Percentiles rank a stretch among this genome's conserved stretches.
Evolutionary conservation across 306 rosid species (phyloP).

Genomic region (Vigna mungo): DNA sequence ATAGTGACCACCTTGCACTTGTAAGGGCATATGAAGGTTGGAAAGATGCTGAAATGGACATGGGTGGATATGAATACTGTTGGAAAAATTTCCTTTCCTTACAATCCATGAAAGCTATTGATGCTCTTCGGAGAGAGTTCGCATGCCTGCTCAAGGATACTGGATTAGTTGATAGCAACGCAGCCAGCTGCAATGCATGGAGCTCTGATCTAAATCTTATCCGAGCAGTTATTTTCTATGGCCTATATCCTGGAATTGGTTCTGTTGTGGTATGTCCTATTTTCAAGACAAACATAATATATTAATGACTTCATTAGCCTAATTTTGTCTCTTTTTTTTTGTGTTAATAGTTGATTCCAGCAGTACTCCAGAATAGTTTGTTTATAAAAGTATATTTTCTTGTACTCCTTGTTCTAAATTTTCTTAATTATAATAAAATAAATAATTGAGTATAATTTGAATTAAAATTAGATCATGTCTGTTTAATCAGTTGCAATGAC

Average conservation of each 20-base stretch:
- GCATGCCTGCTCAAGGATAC: conserved; percentile 74
- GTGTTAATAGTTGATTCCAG: conserved; percentile 6
- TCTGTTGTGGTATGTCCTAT: conserved; percentile 78
- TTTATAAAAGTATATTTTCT: neutral
- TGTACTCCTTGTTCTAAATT: conserved; percentile 23
- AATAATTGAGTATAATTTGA: neutral
- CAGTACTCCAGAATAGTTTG: neutral
- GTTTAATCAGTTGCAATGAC: neutral
- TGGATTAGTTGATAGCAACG: conserved; percentile 74
- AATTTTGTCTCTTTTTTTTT: conserved; percentile 9
- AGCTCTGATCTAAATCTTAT: conserved; percentile 74
- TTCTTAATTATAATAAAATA: conserved; percentile 28
- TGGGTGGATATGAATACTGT: conserved; percentile 85
- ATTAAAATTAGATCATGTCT: conserved; percentile 3
- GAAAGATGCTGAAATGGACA: conserved; percentile 83
- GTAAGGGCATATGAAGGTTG: conserved; percentile 87
- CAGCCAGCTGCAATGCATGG: conserved; percentile 65
- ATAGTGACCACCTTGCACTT: conserved; percentile 95
- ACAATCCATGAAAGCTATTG: conserved; percentile 95
- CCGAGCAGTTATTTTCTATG: conserved; percentile 86
- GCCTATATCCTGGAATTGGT: conserved; percentile 92
- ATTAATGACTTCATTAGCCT: conserved; percentile 20
- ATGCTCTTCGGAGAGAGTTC: conserved; percentile 86
- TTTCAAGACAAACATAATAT: neutral
- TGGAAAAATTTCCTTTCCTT: conserved; percentile 91